Evolutionary conservation across 2,329 filamentous ascomycete genomes (phyloP).

Genomic region (Botrytis sinoallii): DNA sequence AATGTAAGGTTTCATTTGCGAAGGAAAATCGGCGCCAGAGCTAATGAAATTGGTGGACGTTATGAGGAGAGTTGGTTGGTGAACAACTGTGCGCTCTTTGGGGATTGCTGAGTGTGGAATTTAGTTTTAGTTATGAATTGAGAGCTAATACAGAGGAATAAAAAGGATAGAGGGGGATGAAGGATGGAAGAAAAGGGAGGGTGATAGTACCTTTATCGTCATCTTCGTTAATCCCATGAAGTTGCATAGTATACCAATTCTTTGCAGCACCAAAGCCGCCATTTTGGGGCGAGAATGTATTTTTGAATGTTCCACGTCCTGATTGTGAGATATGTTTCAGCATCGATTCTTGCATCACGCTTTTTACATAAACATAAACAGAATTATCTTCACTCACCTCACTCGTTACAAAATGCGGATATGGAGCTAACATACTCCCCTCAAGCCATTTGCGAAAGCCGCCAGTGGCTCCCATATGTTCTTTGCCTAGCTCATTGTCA

Average conservation of each 20-base stretch:
- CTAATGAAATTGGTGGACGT: slow-evolving; percentile 24
- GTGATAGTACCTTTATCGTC: slow-evolving; percentile 10
- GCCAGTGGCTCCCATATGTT: slow-evolving; percentile 19
- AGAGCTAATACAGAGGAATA: neutral
- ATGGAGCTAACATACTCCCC: slow-evolving; percentile 12
- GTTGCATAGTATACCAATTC: slow-evolving; percentile 13
- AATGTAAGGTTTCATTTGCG: slow-evolving; percentile 19
- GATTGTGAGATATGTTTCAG: neutral
- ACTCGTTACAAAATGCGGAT: slow-evolving; percentile 22
- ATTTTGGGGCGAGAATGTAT: neutral
- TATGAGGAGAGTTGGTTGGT: slow-evolving; percentile 25
- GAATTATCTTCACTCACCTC: neutral
- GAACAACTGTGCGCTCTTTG: slow-evolving; percentile 7
- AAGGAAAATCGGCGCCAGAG: slow-evolving; percentile 16
- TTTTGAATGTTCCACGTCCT: neutral
- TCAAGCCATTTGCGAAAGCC: slow-evolving; percentile 17
- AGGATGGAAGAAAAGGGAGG: neutral
- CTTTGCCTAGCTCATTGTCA: slow-evolving; percentile 18
- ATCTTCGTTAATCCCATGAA: slow-evolving; percentile 5
- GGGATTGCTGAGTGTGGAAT: neutral
- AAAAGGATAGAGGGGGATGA: neutral
- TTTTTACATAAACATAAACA: too few relatives aligned
- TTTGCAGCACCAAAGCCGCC: slow-evolving; percentile 8
- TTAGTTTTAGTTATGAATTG: neutral
- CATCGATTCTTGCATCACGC: too few relatives aligned